Evolutionary conservation across 345 rosid species (phyloP), one percentile per base, ranked within the genome.

Genomic region (Clarkia xantiana): DNA sequence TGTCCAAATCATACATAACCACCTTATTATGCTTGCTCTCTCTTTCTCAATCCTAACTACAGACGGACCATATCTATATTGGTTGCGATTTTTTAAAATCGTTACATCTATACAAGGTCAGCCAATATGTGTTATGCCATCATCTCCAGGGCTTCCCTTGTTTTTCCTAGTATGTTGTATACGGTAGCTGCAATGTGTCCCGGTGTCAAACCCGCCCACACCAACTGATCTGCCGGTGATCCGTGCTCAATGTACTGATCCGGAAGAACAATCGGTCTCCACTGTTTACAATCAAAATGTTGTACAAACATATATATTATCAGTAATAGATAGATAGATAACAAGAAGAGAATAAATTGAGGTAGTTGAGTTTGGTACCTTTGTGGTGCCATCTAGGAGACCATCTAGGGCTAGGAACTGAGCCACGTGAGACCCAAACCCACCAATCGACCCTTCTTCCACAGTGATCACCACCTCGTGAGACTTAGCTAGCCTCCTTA

Each of bases 371-470:
- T 6, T 39, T 40, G 0, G 25, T 70, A 84, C 98, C 98, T 83
- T 86, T n/a, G 82, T 72, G 16, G 76, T 72, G 54, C 98, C 96
- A 40, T 86, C 96, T 1, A 91, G 94, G 56, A 83, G 89, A 50
- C 94, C 96, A 53, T 84, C 74, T 1, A 86, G 89, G 14, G 98
- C 91, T 16, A 91, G 75, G 70, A 91, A 91, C 64, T 91, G 98
- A 14, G 80, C 96, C 1, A 91, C 96, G 14, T 86, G 98, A 44
- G 96, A 91, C 47, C 97, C 93, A 23, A 90, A 90, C 36, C 97
- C 97, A 18, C 97, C 97, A 11, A 83, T 78, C 0, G 97, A 90
- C 49, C 98, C 98, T 78, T 91, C 96, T 67, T 91, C 98, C 0
- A 91, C 89, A 0, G 98, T 91, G 22, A 91, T 79, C 51, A 91